Conservation (phyloP, 305 asterid genomes). For the Caryopteris hybrid region DNA sequence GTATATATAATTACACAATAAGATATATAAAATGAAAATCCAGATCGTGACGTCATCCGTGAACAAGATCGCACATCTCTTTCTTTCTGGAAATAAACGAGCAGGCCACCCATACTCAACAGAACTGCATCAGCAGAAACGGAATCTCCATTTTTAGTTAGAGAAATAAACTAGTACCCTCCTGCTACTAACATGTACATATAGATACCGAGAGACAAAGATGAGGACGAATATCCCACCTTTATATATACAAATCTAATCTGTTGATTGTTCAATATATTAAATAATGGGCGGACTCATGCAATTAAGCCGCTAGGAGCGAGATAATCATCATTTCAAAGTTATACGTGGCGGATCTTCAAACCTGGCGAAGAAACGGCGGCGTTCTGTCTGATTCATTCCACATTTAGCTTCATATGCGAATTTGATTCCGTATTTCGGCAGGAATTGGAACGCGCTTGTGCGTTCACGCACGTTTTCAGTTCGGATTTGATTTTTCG, state of each 20-base stretch:
- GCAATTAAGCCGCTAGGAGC: constrained; percentile 12
- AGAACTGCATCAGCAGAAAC: constrained; percentile 21
- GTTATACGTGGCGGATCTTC: constrained; percentile 31
- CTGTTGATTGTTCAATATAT: constrained; percentile 2
- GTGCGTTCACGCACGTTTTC: not conserved
- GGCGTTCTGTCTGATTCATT: constrained; percentile 15
- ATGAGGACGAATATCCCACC: not conserved
- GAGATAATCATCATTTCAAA: not conserved
- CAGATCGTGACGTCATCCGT: constrained; percentile 14
- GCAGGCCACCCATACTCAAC: constrained; percentile 45
- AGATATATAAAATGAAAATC: constrained; percentile 5
- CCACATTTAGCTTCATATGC: constrained; percentile 22
- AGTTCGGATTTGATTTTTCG: constrained; percentile 12
- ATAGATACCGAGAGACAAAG: not conserved
- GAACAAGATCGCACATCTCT: constrained; percentile 1
- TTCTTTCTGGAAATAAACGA: constrained; percentile 20
- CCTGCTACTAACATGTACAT: not conserved
- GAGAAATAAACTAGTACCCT: not conserved
- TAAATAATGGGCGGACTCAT: constrained; percentile 14
- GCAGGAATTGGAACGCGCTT: constrained; percentile 4
- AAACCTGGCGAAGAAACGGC: constrained; percentile 24
- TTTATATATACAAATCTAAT: not conserved
- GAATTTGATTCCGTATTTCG: constrained; percentile 6
- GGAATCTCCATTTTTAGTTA: constrained; percentile 19
- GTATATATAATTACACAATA: not conserved